Percentiles rank a stretch among this genome's conserved stretches.
These are phyloP conservation scores for Coniophora puteana DNA, from an alignment of 1,284 basidiomycete genomes.

Conservation along the genomic window DNA sequence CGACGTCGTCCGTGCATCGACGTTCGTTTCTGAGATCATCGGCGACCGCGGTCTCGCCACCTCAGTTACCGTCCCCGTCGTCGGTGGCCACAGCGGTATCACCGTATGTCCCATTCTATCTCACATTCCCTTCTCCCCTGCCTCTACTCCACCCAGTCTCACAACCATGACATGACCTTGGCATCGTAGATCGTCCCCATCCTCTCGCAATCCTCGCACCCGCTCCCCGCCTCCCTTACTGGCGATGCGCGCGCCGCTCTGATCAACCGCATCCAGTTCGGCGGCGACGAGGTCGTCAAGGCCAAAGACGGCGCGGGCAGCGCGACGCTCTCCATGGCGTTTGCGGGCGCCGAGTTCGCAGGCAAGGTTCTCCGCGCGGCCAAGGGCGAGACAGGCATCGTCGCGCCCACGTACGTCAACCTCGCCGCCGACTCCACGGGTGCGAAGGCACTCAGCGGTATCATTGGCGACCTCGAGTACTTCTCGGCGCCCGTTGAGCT, in stretches of 20 bases:
- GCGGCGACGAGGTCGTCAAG: conserved; percentile 92
- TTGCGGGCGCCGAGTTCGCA: conserved; percentile 86
- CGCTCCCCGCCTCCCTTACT: conserved; percentile 41
- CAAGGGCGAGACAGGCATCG: conserved; percentile 84
- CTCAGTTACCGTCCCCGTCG: conserved; percentile 82
- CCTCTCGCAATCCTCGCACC: conserved; percentile 86
- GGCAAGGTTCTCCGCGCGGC: conserved; percentile 79
- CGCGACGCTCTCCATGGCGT: conserved; percentile 90
- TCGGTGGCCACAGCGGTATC: conserved; percentile 95
- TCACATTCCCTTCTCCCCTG: too few relatives aligned
- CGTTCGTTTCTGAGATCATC: conserved; percentile 85
- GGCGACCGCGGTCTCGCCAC: conserved; percentile 61
- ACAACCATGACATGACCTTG: conserved; percentile 10
- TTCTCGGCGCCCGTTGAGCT: conserved; percentile 86
- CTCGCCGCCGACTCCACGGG: conserved; percentile 74
- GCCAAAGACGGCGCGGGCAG: conserved; percentile 88
- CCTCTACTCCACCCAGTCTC: conserved; percentile 3
- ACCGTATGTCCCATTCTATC: conserved; percentile 52
- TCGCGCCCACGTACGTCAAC: conserved; percentile 84
- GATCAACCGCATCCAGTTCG: conserved; percentile 92
- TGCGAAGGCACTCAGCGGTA: conserved; percentile 58
- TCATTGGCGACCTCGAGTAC: conserved; percentile 73
- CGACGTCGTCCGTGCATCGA: conserved; percentile 95
- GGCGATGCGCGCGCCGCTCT: conserved; percentile 48
- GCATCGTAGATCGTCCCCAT: conserved; percentile 91